Evolutionary conservation across 306 rosid species (phyloP), one percentile per base, ranked within the genome.

Genomic region (Cucumis hystrix): DNA sequence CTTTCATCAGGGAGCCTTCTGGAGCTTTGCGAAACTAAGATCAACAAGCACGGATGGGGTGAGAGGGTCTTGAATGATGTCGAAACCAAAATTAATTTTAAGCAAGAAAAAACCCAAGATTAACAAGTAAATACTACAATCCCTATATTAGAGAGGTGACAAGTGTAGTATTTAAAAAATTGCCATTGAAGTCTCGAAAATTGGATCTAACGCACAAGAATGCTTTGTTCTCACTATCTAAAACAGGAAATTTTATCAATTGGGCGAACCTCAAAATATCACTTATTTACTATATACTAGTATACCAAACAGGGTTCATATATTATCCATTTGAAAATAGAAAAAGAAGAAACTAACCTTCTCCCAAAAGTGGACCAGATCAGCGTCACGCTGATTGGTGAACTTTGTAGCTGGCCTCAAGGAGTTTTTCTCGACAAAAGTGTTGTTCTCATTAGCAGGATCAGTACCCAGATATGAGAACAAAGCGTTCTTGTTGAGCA

Each of bases 311-410:
- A 21, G 25, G 10, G 52, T 33, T 49, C 33, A 55, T 17, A 33
- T 18, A 61, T 25, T 55, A 21, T 54, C 35, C 23, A n/a, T 71
- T 62, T 59, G 14, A 62, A 63, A 80, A 77, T 23, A 52, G 76
- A 82, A 60, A 62, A 20, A 59, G 14, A 61, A 43, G 59, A 68
- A 71, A 63, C 80, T 56, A 76, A 95, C 99, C 97, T 92, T 96
- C 59, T 89, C 85, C 99, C 99, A 96, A 83, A 92, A 96, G 84
- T 96, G 99, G 80, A 96, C 74, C 47, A 96, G 93, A 88, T 96
- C 99, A 37, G 99, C 99, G 80, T 92, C 99, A 8, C 98, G 88
- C 83, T 96, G 98, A 86, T 87, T 96, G 79, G 84, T 85, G 67
- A 91, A 84, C 84, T 84, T 86, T 55, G 88, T 66, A 78, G 89